phyloP scores from a whole-genome alignment of 495 filamentous ascomycete species.

The Talaromyces liani region DNA sequence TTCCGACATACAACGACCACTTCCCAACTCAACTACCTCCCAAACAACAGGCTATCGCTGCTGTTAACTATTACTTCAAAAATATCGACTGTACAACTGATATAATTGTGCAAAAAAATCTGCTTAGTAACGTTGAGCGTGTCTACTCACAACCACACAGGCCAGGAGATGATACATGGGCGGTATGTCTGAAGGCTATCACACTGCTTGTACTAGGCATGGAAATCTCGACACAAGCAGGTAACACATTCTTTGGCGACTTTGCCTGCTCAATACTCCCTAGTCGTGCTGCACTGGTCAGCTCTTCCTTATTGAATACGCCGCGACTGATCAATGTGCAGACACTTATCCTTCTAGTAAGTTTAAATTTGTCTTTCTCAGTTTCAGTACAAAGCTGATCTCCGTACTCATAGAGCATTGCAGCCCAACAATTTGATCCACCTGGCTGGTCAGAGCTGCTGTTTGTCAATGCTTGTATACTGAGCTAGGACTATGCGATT shows the following conservation, averaged over 20 bases:
- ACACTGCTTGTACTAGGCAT: neutral
- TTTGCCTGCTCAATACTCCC: neutral
- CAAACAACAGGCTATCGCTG: neutral
- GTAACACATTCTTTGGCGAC: neutral
- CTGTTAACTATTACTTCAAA: neutral
- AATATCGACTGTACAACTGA: neutral
- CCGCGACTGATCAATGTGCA: conserved; percentile 6
- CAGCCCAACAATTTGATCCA: neutral
- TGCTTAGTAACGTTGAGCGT: neutral
- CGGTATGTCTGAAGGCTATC: neutral
- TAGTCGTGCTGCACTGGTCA: neutral
- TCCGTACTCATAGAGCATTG: neutral
- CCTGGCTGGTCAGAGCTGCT: neutral
- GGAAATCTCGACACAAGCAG: neutral
- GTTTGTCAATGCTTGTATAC: neutral
- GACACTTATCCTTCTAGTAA: conserved; percentile 3
- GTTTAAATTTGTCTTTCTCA: neutral
- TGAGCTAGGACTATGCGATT: neutral
- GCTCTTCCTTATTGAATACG: neutral
- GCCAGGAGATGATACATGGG: neutral
- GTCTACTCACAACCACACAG: neutral
- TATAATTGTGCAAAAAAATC: neutral
- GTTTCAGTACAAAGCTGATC: neutral
- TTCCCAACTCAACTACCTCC: neutral
- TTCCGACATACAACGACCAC: neutral